These are phyloP conservation scores for Artemisia argyi DNA, from an alignment of 129 eudicot genomes.

Conservation along the genomic window DNA sequence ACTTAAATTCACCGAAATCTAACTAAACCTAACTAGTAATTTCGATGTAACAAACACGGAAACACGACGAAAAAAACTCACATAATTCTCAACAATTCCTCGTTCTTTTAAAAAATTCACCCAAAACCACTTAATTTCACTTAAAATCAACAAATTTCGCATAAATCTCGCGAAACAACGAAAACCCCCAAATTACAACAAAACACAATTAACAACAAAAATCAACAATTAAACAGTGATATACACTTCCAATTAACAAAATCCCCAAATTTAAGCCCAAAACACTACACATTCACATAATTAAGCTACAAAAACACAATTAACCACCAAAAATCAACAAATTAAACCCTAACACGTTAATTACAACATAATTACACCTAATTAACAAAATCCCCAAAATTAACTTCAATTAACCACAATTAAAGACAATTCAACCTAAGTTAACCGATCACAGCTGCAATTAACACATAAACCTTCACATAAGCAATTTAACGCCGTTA, in stretches of 20 bases:
- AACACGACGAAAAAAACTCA: no score
- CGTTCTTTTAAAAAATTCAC: no score
- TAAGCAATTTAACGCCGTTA: neutral
- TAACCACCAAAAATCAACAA: neutral
- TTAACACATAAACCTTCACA: constrained; percentile 2
- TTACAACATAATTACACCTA: no score
- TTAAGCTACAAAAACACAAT: neutral
- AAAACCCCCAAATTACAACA: neutral
- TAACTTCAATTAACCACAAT: neutral
- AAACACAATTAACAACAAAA: neutral
- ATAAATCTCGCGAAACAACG: neutral
- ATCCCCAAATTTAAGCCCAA: no score
- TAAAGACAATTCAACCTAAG: neutral
- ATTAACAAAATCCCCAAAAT: no score
- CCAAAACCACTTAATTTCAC: no score
- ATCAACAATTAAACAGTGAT: neutral
- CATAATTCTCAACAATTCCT: no score
- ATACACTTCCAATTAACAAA: no score
- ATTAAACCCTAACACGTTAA: no score
- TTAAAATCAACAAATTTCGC: constrained; percentile 3
- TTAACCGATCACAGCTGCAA: constrained; percentile 5
- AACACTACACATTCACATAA: no score
- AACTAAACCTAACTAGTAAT: neutral
- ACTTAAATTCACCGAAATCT: neutral
- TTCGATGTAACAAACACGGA: neutral